phyloP scores from a whole-genome alignment of 2,329 filamentous ascomycete species.

The Sphaceloma murrayae region DNA sequence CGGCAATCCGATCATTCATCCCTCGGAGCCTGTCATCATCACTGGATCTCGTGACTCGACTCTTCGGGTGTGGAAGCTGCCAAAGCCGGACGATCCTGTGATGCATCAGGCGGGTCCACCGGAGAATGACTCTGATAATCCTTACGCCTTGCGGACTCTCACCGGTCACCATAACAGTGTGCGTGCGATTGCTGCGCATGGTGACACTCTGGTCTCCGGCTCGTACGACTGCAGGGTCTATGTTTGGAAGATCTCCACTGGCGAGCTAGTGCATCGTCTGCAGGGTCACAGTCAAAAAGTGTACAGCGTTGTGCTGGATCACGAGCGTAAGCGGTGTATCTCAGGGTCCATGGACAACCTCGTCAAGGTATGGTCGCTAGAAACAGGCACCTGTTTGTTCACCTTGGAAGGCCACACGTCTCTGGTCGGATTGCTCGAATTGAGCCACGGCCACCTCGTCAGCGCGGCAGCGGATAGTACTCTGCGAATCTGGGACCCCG shows the following conservation, averaged over 20 bases:
- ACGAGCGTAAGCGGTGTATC: constrained; percentile 86
- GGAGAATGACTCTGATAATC: constrained; percentile 68
- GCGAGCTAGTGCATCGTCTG: constrained; percentile 73
- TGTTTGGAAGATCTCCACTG: constrained; percentile 95
- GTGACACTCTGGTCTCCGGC: constrained; percentile 90
- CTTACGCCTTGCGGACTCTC: constrained; percentile 84
- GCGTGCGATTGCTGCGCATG: constrained; percentile 87
- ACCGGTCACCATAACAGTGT: constrained; percentile 87
- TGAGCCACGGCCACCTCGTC: constrained; percentile 81
- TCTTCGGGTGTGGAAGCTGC: constrained; percentile 86
- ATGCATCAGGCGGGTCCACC: constrained; percentile 73
- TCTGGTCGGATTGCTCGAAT: constrained; percentile 81
- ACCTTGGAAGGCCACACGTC: constrained; percentile 89
- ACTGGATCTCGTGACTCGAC: constrained; percentile 94
- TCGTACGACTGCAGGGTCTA: constrained; percentile 93
- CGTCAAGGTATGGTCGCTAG: constrained; percentile 94
- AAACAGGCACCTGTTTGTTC: constrained; percentile 73
- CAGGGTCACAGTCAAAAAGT: constrained; percentile 87
- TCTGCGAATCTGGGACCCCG: constrained; percentile 91
- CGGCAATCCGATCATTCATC: constrained; percentile 75
- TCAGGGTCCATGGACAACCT: constrained; percentile 97
- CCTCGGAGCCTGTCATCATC: constrained; percentile 89
- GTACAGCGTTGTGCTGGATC: constrained; percentile 91
- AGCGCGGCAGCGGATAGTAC: constrained; percentile 94
- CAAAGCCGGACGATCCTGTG: constrained; percentile 63